Evolutionary conservation across 192 early-diverging fungal genomes (phyloP), one percentile per base, ranked within the genome.

Genomic region (Coemansia sp.): DNA sequence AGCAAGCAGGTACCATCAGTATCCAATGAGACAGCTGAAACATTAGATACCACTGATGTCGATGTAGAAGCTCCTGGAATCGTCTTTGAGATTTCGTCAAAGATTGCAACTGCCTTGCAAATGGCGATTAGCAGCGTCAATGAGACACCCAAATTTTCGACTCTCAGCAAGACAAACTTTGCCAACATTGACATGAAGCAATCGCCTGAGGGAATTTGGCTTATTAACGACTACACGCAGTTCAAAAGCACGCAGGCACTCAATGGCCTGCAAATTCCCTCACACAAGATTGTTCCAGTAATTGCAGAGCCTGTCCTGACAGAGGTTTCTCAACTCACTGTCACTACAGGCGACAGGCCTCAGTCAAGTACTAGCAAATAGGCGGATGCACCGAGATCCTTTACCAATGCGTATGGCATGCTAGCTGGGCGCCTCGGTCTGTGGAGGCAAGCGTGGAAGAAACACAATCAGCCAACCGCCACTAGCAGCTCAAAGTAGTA

Each of bases 71-170:
- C 18, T 5, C 0, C 46, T n/a, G 6, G 18, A 5, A 13, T 47
- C 18, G 18, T n/a, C 15, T 47, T 47, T n/a, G 46, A 47, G 18
- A 47, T 3, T 6, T 47, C 18, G 16, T 47, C 46, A 47, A 47
- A 47, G 46, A 47, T 47, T 47, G 46, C 46, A 47, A 47, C 46
- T 47, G 46, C 46, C 18, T 18, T 47, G 46, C 46, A 47, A 47
- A 47, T n/a, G 46, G 46, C 18, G 16, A 47, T 47, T 47, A n/a
- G 18, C 18, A 18, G 3, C 6, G 46, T 18, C 18, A 47, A 47
- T 18, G 46, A 16, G 46, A 2, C 1, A n/a, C 46, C 46, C 6
- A 47, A n/a, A n/a, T n/a, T n/a, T 3, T 15, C 46, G 18, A 47
- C 46, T 3, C 16, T 47, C 46, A 47, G 18, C 46, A 18, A 47